phyloP scores from a whole-genome alignment of 129 eudicot genomes.

The Tagetes erecta region DNA sequence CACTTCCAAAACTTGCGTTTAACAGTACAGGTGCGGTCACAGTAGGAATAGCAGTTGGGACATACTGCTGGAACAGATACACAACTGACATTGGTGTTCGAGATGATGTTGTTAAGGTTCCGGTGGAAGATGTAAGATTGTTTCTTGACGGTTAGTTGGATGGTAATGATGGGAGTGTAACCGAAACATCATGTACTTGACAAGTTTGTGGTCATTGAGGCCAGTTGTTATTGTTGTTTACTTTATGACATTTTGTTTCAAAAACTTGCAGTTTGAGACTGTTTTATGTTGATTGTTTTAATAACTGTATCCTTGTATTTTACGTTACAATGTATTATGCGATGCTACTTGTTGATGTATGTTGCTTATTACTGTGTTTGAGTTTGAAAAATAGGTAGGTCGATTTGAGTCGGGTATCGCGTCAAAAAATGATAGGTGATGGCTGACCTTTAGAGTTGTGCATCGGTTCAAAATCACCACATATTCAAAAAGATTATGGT shows the following conservation, averaged over 20 bases:
- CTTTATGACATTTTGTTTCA: neutral
- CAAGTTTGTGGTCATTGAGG: neutral
- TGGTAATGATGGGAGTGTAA: neutral
- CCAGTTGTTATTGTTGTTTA: neutral
- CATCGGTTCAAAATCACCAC: no score
- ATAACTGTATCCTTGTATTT: neutral
- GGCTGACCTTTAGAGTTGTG: neutral
- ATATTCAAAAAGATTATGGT: no score
- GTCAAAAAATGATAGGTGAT: neutral
- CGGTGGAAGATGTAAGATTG: constrained; percentile 5
- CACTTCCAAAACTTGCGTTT: neutral
- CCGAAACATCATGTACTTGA: neutral
- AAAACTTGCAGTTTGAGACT: neutral
- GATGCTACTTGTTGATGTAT: no score
- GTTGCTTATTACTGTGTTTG: no score
- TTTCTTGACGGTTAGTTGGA: neutral
- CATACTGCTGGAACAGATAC: constrained; percentile 1
- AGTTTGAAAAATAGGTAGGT: neutral
- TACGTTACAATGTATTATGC: no score
- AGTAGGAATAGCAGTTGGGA: neutral
- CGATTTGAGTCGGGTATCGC: neutral
- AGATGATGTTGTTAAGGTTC: constrained; percentile 12
- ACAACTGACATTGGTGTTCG: constrained; percentile 18
- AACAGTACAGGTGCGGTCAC: neutral
- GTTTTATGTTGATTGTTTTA: neutral